Percentiles rank a stretch among this genome's conserved stretches.
These are phyloP conservation scores for Daldinia vernicosa DNA, from an alignment of 495 filamentous ascomycete species.

Conservation along the genomic window DNA sequence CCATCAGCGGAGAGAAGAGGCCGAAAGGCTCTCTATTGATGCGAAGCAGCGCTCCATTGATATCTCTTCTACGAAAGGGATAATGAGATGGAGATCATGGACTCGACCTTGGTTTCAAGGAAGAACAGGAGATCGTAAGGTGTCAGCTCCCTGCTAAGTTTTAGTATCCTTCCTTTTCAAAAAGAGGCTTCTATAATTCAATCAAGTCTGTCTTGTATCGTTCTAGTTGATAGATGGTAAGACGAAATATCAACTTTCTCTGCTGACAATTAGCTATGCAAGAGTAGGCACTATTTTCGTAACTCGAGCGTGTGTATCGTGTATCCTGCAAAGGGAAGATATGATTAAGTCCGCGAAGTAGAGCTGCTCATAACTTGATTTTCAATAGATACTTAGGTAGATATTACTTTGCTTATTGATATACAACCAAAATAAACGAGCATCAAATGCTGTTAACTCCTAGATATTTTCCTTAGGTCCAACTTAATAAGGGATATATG, in stretches of 20 bases:
- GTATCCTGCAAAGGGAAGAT: neutral
- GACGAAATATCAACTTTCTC: neutral
- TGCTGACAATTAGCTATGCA: neutral
- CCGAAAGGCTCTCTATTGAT: conserved; percentile 20
- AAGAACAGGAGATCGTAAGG: conserved; percentile 17
- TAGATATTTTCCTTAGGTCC: neutral
- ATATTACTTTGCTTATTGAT: neutral
- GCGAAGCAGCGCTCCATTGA: conserved; percentile 5
- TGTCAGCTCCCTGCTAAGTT: conserved; percentile 16
- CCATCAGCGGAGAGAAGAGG: conserved; percentile 39
- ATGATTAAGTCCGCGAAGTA: neutral
- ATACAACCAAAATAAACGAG: neutral
- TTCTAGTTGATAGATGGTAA: neutral
- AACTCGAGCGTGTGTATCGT: neutral
- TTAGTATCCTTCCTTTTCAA: neutral
- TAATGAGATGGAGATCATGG: conserved; percentile 35
- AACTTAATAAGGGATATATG: neutral
- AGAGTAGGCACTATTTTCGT: neutral
- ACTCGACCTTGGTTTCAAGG: conserved; percentile 35
- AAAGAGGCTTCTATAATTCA: neutral
- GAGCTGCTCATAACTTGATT: neutral
- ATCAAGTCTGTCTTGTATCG: neutral
- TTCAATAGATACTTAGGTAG: too few species aligned
- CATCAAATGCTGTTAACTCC: neutral
- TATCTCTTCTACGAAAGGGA: conserved; percentile 20